Conservation (phyloP, 192 early-diverging fungal species). For the Coemansia sp. region DNA sequence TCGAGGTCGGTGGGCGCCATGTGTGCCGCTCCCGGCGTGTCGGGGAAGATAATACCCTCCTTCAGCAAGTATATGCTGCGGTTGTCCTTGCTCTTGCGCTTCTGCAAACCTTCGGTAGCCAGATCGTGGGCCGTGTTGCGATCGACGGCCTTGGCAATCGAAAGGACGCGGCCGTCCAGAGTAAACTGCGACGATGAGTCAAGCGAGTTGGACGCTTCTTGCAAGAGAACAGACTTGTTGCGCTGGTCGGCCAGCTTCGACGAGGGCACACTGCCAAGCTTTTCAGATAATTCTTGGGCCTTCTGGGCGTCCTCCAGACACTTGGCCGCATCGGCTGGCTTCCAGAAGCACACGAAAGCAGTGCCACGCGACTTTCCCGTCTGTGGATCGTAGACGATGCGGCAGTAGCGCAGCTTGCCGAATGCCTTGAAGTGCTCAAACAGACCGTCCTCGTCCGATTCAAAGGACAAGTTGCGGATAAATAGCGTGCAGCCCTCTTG, state of each 20-base stretch:
- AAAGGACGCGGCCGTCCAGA: conserved; percentile 81
- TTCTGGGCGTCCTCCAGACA: conserved; percentile 75
- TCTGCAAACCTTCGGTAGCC: conserved; percentile 58
- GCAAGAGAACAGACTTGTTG: conserved; percentile 55
- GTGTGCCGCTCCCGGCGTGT: conserved; percentile 71
- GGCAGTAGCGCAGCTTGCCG: conserved; percentile 70
- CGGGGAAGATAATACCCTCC: conserved; percentile 88
- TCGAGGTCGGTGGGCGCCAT: conserved; percentile 80
- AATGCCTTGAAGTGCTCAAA: conserved; percentile 56
- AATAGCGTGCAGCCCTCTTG: conserved; percentile 79
- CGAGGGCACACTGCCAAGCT: conserved; percentile 46
- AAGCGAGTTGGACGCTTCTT: conserved; percentile 39
- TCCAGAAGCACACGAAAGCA: conserved; percentile 89
- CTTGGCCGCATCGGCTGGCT: conserved; percentile 66
- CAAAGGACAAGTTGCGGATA: conserved; percentile 90
- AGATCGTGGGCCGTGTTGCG: conserved; percentile 67
- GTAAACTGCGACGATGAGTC: conserved; percentile 57
- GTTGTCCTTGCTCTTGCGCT: conserved; percentile 71
- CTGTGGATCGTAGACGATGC: conserved; percentile 78
- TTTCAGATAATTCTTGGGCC: conserved; percentile 56
- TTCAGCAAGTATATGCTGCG: conserved; percentile 88
- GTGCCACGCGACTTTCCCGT: conserved; percentile 89
- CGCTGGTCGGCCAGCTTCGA: conserved; percentile 24
- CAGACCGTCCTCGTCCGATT: conserved; percentile 82
- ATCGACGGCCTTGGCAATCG: conserved; percentile 78